Evolutionary conservation across 1,284 basidiomycete genomes (phyloP), one percentile per base, ranked within the genome.

Genomic region (Clitocybe nebularis): DNA sequence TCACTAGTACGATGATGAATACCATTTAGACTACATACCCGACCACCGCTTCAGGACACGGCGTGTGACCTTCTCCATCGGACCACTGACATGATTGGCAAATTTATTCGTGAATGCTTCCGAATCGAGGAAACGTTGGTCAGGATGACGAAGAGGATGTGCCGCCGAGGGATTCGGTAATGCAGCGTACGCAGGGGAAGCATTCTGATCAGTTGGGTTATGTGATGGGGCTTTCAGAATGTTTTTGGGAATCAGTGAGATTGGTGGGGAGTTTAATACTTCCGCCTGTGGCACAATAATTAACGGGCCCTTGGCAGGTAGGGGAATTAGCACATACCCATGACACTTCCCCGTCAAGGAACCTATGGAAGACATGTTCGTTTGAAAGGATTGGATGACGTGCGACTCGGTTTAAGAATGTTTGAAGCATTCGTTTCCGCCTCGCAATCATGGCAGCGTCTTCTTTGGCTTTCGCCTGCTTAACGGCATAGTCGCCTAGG

Each of bases 81-180:
- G 89, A 1, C 90, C 88, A 45, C 78, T 77, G 47, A 99, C 72
- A 67, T 99, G 96, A 39, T 83, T 83, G 35, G 93, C 86, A 62
- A 99, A 99, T 63, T 96, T 97, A 62, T 86, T 84, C 3, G 96
- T 99, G 64, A 99, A 99, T 2, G 84, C 80, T 63, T 99, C 96
- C 1, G 93, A 95, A 61, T 99, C 96, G 24, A 90, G 72, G 68
- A 99, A 99, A 10, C 94, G 81, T 60, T 93, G 91, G 60, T 97
- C 94, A 8, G 93, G 91, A 47, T 84, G 75, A 40, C 90, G 81
- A 19, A 97, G 68, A 3, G 92, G 87, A 53, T 93, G 90, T 2
- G 84, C 81, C 16, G 90, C 79, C 0, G 91, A 88, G 1, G 96
- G 94, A 44, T 87, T 88, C 0, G 96, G 93, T 24, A 99, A 75